Evolutionary conservation across 768 basidiomycete genomes (phyloP).

Genomic region (Russula compacta): DNA sequence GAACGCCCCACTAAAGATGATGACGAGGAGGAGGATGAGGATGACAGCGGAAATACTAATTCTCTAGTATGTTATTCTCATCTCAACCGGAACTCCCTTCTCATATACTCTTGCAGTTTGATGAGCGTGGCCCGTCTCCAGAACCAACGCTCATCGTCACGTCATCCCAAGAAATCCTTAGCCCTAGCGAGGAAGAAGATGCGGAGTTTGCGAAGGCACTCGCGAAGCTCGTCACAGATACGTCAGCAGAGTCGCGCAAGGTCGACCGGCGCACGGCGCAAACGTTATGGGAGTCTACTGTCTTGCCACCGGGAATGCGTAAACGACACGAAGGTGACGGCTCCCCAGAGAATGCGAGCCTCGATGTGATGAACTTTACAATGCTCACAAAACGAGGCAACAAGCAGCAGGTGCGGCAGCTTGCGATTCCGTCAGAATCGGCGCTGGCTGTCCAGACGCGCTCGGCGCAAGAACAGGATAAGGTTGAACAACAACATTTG

Average conservation of each 20-base stretch:
- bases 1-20: constrained; percentile 41
- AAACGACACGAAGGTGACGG: constrained; percentile 67
- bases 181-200: constrained; percentile 82
- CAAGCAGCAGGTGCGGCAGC: constrained; percentile 86
- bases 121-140: constrained; percentile 71
- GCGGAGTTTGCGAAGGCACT: constrained; percentile 93
- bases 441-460: constrained; percentile 85
- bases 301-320: constrained; percentile 54
- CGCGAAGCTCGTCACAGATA: constrained; percentile 89
- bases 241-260: constrained; percentile 70
- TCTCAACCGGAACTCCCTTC: background rate
- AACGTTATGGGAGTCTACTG: constrained; percentile 83
- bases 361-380: constrained; percentile 78
- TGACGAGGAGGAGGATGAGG: constrained; percentile 62
- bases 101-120: constrained; percentile 32
- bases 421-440: constrained; percentile 83
- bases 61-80: constrained; percentile 40
- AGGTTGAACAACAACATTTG: constrained; percentile 92
- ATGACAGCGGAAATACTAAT: constrained; percentile 35
- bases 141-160: constrained; percentile 65
- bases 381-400: constrained; percentile 88
- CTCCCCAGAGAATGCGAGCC: constrained; percentile 29
- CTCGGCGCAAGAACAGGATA: constrained; percentile 86
- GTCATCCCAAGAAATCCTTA: constrained; percentile 62
- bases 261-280: constrained; percentile 83